Evolutionary conservation across 495 filamentous ascomycete genomes (phyloP), one percentile per base, ranked within the genome.

Genomic region (Podospora pseudopauciseta): DNA sequence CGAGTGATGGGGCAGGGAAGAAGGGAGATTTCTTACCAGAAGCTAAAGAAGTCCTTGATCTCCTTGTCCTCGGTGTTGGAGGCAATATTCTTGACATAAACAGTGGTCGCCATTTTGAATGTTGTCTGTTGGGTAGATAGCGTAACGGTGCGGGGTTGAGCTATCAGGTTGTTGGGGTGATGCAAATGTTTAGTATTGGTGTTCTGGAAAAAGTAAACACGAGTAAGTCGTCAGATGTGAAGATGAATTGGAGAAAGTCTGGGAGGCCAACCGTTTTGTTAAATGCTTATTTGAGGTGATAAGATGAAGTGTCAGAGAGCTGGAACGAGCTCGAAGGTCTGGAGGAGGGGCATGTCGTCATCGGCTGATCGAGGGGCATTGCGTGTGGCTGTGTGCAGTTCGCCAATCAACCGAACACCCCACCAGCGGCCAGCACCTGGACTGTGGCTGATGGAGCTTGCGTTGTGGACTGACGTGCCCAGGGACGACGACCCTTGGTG

Each of bases 21-120:
- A 1, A 16, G 9, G 63, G 18, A 66, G 60, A 11, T 60, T 2
- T 58, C 86, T 76, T 85, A 95, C 92, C 95, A 99, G 88, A 98
- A 99, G 81, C 91, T 95, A 85, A 99, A 99, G 88, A 99, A 99
- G 73, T 96, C 93, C 72, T 87, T 88, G 69, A 99, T 86, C 79
- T 99, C 92, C 81, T 94, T 91, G 78, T 98, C 92, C 68, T 87
- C 85, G 60, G 94, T 97, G 70, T 87, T 74, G 66, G 83, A 75
- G 69, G 90, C 86, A 81, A 99, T 97, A 81, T 94, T 93, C 81
- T 92, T 90, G 70, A 94, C 84, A 68, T 82, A 62, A 49, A 86
- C 84, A 58, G 71, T 81, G 67, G 66, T 72, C 34, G 74, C 53
- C 67, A 78, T 76, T 28, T 20, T 78, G 68, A 18, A 59, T 49